Percentiles rank a stretch among this genome's conserved stretches.
Evolutionary conservation across 306 rosid genomes (phyloP).

Genomic region (Glycine latifolia): DNA sequence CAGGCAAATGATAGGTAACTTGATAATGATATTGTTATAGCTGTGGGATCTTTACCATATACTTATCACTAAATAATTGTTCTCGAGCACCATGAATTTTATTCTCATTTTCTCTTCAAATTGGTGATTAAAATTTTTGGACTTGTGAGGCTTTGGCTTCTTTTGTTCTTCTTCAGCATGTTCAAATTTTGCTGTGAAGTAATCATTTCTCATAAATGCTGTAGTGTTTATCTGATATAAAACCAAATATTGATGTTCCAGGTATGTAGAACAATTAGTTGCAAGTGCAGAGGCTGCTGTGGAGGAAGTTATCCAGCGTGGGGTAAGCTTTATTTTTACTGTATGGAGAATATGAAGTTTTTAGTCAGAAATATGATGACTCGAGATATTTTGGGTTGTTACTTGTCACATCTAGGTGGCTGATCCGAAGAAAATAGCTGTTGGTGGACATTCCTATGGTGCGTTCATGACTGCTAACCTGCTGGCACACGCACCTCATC

Average conservation of each 20-base stretch:
- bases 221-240: conserved; percentile 38
- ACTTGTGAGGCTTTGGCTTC: conserved; percentile 40
- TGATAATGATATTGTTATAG: conserved; percentile 40
- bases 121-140: conserved; percentile 42
- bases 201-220: conserved; percentile 8
- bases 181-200: conserved; percentile 14
- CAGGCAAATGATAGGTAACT: conserved; percentile 97
- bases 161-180: conserved; percentile 26
- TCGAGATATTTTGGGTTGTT: conserved; percentile 42
- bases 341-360: conserved; percentile 23
- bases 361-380: conserved; percentile 28
- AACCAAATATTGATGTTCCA: conserved; percentile 48
- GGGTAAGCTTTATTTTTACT: conserved; percentile 66
- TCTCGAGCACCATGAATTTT: conserved; percentile 29
- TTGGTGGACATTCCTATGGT: conserved; percentile 99
- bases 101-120: conserved; percentile 35
- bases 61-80: conserved; percentile 23
- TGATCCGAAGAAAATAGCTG: conserved; percentile 89
- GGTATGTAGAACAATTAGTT: conserved; percentile 95
- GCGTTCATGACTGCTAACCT: conserved; percentile 99
- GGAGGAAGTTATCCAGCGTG: conserved; percentile 87
- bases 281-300: conserved; percentile 98
- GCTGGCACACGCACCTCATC: conserved; percentile 97
- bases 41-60: conserved; percentile 29
- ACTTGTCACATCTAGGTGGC: conserved; percentile 71